Evolutionary conservation across 768 basidiomycete genomes (phyloP), one percentile per base, ranked within the genome.

Genomic region (Collybia sp.): DNA sequence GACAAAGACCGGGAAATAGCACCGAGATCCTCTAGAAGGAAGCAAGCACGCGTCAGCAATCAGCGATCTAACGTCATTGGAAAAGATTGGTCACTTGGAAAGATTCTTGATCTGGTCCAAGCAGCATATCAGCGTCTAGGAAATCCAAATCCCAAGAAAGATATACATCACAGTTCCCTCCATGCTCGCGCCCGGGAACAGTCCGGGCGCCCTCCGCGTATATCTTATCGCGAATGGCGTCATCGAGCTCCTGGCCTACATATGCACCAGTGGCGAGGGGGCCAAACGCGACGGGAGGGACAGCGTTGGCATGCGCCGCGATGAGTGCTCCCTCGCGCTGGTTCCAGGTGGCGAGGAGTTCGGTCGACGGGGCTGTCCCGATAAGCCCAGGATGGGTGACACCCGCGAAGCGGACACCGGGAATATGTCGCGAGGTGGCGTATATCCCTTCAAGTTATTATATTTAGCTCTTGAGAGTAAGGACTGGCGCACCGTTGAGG

Each of bases 1-100:
- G 30, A 90, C 66, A 53, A 84, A 90, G 2, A 90, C 87, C 2
- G 87, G 87, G 67, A 88, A 80, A 57, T 86, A 86, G 60, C 80
- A 83, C 1, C 80, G 74, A 18, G 84, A 86, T 2, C 84, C 84
- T 55, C 79, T 79, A 42, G n/a, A 40, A 15, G 6, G 19, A 12
- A 15, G 9, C 30, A 25, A 33, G 11, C 32, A 16, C 20, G 32
- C 6, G 44, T 40, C 30, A 25, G 25, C 16, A 43, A 13, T 1
- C 32, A 30, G 13, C n/a, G n/a, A n/a, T n/a, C n/a, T n/a, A 13
- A 12, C 12, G 32, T 30, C 44, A 20, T 37, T 16, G 30, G 18
- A 41, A 6, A 41, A 6, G 16, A 34, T 25, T n/a, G 43, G 47
- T 12, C 53, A 79, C 77, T 68, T 73, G n/a, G 83, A 85, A 37